Evolutionary conservation across 116 monocot genomes (phyloP), one percentile per base, ranked within the genome.

Genomic region (Phalaenopsis hybrid): DNA sequence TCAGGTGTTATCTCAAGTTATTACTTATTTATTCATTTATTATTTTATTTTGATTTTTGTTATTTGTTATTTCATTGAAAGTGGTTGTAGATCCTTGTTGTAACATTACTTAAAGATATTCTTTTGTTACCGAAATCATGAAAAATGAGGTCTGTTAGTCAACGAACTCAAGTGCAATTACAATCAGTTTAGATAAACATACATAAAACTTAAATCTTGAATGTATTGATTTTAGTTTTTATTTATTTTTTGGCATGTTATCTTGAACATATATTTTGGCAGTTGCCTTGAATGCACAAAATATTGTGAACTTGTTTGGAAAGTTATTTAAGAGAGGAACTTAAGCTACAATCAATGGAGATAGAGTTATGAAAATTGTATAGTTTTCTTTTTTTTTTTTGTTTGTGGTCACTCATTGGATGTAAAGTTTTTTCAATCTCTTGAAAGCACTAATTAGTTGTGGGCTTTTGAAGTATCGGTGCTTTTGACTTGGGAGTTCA

Each of bases 1-100:
- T 44, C 82, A 89, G 85, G 97, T 94, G 77, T 23, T 21, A 31
- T 23, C 46, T 28, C 11, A 51, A 43, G 21, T 73, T 75, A 28
- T 28, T 28, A 28, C 28, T 28, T 28, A 28, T 28, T 28, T 28
- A 28, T 28, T 28, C 28, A 28, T 28, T 28, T 28, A 28, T 28
- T 28, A 28, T 28, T 28, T 28, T 28, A 28, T 28, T 28, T 28
- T 28, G 28, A 28, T 28, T 28, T 28, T 28, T 28, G 28, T 28
- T 28, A 28, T 28, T 28, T 28, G 28, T 28, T 72, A 17, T 33
- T 33, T 72, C 4, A 31, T 3, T 72, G 72, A 8, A 33, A 33
- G 17, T 72, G 31, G 31, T 72, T 6, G 9, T 72, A 33, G 72
- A 33, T 72, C 72, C 16, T 5, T 72, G 34, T 33, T 72, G 72